phyloP scores from a whole-genome alignment of 75 land plant genomes.

The Sequoia sempervirens region DNA sequence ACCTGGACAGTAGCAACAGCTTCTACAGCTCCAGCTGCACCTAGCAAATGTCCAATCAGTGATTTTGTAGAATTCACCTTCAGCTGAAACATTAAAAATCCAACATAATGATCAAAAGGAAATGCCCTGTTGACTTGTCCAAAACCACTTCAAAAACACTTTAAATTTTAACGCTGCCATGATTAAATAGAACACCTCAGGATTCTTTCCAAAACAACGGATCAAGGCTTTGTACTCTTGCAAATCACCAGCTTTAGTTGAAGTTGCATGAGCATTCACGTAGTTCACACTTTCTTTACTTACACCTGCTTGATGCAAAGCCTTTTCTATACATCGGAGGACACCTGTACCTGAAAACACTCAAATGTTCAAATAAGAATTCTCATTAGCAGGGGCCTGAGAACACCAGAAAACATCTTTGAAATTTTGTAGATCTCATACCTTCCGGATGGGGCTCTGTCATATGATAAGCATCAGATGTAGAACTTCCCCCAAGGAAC shows the following conservation, averaged over 20 bases:
- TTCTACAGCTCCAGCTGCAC: slow-evolving; percentile 52
- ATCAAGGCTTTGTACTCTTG: slow-evolving; percentile 52
- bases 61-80: slow-evolving; percentile 50
- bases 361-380: not conserved
- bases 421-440: not conserved
- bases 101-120: not conserved
- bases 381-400: not conserved
- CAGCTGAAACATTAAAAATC: slow-evolving; percentile 23
- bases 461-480: slow-evolving; percentile 53
- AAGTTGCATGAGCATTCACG: slow-evolving; percentile 57
- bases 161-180: not conserved
- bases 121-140: not conserved
- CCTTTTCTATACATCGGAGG: slow-evolving; percentile 44
- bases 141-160: not conserved
- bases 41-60: slow-evolving; percentile 51
- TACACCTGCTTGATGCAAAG: slow-evolving; percentile 38
- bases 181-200: slow-evolving; percentile 20
- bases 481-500: slow-evolving; percentile 47
- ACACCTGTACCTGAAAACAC: slow-evolving; percentile 34
- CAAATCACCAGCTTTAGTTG: slow-evolving; percentile 47
- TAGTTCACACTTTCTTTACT: slow-evolving; percentile 38
- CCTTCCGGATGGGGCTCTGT: slow-evolving; percentile 56
- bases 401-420: not conserved
- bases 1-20: slow-evolving; percentile 59
- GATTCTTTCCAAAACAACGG: slow-evolving; percentile 30